Evolutionary conservation across 2,329 filamentous ascomycete species (phyloP), one percentile per base, ranked within the genome.

Genomic region (Cordyceps farinosa): DNA sequence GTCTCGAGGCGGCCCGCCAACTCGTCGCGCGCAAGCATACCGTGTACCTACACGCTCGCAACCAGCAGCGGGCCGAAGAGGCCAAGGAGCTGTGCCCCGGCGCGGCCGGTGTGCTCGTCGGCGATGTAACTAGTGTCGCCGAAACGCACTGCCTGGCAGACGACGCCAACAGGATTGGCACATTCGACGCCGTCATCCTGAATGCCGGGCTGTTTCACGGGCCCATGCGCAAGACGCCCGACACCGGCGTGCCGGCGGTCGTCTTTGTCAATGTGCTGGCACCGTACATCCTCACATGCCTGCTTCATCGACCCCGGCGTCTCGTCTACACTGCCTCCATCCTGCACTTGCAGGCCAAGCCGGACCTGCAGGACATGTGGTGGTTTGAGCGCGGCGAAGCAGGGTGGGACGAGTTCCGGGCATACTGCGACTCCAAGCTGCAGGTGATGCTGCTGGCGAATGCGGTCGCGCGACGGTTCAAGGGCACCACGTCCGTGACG

Each of bases 201-300:
- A 69, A 69, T 29, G 67, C 67, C 0, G 68, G 67, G 36, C 53
- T 69, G 1, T 45, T 68, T 15, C 64, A 66, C 53, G 67, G 68
- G 3, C 64, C 63, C 1, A 64, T 65, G 32, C 66, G 62, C 30
- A 69, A 67, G 42, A 65, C 65, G 44, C 27, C 62, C 1, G 67
- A 69, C n/a, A 63, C 63, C 10, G 66, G 60, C 38, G 44, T 69
- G 0, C 67, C 69, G 17, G 66, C 69, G 2, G 61, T 65, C 27
- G 65, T 67, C n/a, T 63, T 65, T n/a, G 66, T 69, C 48, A 70
- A 70, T 30, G 34, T 68, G 3, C 38, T 70, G n/a, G 57, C 68
- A 0, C 68, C 68, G 3, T 70, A 70, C n/a, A 67, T 70, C 30
- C 61, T 70, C 30, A 27, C 69, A 22, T 64, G 60, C 10, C 67